Base-by-base conservation (phyloP, 176 grass and related monocot species). In the Chrysopogon serrulatus region DNA sequence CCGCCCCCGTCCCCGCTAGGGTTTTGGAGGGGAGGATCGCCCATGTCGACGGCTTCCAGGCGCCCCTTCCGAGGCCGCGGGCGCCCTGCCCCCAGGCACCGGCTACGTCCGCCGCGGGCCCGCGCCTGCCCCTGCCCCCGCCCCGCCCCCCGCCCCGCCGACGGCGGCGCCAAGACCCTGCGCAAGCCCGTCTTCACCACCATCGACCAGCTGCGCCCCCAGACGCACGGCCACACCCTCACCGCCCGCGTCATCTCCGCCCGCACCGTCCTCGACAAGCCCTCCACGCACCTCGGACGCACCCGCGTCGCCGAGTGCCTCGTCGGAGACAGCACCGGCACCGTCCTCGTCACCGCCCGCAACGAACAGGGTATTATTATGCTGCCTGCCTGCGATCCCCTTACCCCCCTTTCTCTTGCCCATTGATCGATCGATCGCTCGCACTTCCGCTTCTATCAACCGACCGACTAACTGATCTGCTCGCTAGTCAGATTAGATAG, bases 111-210 rank as follows among this genome's bases (percentile, higher is more conserved):
- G 45, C 43, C 82, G 76, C 69, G 17, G 3, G 14, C 6, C 34
- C 28, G 30, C 39, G 1, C 28, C 42, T 8, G 18, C 28, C 13
- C 36, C 36, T 0, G 67, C 12, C 12, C 3, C 84, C 4, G 15
- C 13, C 36, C 36, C 2, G 67, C 12, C 12, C 3, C 84, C 4
- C 10, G 48, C 8, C 0, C 67, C 23, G 13, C 13, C 51, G 23
- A 12, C 28, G 9, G 39, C 73, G 18, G 21, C 10, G 54, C 11
- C 13, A 28, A 63, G 27, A 11, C 54, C 63, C 74, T 84, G 77
- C 85, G 85, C 51, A 91, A 91, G 81, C 89, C 81, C 40, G 85
- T 88, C 70, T 91, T 91, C 89, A 88, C 89, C 63, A 91, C 81
- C 61, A 14, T 91, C 62, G 76, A 81, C 53, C 2, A 81, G 68